Percentiles rank a stretch among this genome's conserved stretches.
These are phyloP conservation scores for Chlamydomonas sp. DNA, from an alignment of 139 green algal genomes.

Conservation along the genomic window DNA sequence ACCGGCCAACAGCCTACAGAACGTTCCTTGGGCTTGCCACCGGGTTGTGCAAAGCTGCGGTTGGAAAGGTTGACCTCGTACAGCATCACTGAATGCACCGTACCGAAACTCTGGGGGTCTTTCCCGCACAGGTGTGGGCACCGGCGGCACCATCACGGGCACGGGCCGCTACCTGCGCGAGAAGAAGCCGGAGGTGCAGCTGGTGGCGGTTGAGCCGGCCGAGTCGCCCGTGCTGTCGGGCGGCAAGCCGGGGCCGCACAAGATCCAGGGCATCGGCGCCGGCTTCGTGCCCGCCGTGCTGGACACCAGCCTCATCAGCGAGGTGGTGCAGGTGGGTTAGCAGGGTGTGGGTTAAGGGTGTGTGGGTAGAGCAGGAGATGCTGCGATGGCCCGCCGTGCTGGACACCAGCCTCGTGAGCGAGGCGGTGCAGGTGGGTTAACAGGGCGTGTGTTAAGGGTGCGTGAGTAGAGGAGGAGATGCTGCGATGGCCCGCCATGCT, in stretches of 20 bases:
- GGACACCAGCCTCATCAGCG: conserved; percentile 87
- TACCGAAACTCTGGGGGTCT: conserved; percentile 3
- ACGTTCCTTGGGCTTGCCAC: neutral
- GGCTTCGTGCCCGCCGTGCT: conserved; percentile 95
- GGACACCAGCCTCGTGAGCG: conserved; percentile 86
- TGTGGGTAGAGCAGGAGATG: too few species aligned
- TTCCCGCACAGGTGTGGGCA: conserved; percentile 92
- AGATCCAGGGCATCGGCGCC: conserved; percentile 96
- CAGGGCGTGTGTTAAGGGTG: neutral
- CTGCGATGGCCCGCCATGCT: conserved; percentile 91
- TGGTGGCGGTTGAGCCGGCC: conserved; percentile 95
- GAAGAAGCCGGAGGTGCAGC: conserved; percentile 88
- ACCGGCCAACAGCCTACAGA: neutral
- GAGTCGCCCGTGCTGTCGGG: conserved; percentile 94
- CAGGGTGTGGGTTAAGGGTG: neutral
- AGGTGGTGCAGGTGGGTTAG: conserved; percentile 83
- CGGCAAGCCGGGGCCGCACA: conserved; percentile 94
- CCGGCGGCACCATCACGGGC: conserved; percentile 97
- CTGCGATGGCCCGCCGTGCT: conserved; percentile 91
- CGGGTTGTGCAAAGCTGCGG: too few species aligned
- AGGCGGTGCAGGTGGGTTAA: conserved; percentile 83
- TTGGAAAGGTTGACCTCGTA: too few species aligned
- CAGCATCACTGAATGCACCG: neutral
- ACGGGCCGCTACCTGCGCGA: conserved; percentile 87
- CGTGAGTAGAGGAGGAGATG: neutral